Percentiles rank a stretch among this genome's conserved stretches.
Conservation (phyloP, 306 rosid species). For the Heteromeles arbutifolia region DNA sequence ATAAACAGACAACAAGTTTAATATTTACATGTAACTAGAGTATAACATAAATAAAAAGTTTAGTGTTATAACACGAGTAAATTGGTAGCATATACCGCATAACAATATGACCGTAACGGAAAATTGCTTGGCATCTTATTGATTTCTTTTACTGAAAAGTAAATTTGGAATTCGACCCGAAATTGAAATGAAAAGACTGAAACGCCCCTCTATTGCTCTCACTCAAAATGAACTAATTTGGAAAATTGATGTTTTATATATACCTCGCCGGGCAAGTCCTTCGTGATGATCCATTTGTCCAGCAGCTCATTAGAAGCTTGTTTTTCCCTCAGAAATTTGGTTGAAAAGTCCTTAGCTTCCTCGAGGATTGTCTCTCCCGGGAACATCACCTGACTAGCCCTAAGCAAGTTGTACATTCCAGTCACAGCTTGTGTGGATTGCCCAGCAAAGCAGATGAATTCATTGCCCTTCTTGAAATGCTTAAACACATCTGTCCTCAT, state of each 20-base stretch:
- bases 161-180: background rate
- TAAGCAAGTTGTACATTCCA: slow-evolving; percentile 65
- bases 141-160: too few species aligned
- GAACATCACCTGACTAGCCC: slow-evolving; percentile 59
- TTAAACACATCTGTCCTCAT: slow-evolving; percentile 56
- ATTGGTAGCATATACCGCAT: too few species aligned
- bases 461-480: slow-evolving; percentile 63
- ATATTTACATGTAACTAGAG: too few species aligned
- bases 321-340: slow-evolving; percentile 50
- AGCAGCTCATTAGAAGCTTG: slow-evolving; percentile 49
- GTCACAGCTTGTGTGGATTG: slow-evolving; percentile 78
- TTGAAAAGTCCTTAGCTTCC: slow-evolving; percentile 54
- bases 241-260: background rate
- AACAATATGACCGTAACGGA: too few species aligned
- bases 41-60: too few species aligned
- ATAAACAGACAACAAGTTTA: too few species aligned
- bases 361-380: slow-evolving; percentile 69
- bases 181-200: too few species aligned
- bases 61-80: too few species aligned
- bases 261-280: slow-evolving; percentile 80
- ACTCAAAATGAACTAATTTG: background rate
- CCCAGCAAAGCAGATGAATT: slow-evolving; percentile 70
- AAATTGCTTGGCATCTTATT: too few species aligned
- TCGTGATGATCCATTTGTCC: slow-evolving; percentile 88
- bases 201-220: too few species aligned